A percentile compares a stretch with the other conserved stretches of the same genome.
These are phyloP conservation scores for Anacardium occidentale DNA, from an alignment of 345 rosid species.

Conservation along the genomic window DNA sequence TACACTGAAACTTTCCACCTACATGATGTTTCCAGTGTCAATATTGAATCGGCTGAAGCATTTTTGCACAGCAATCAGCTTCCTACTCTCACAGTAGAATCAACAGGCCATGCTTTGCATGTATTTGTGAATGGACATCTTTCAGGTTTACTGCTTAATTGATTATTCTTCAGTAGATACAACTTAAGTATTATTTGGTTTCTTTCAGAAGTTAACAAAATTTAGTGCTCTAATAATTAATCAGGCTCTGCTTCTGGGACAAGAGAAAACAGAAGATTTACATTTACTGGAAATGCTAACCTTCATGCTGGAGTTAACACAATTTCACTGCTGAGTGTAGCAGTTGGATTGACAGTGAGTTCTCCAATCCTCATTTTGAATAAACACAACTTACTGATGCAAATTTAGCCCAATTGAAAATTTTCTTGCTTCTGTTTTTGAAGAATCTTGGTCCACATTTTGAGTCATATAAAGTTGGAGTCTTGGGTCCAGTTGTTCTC, in stretches of 20 bases:
- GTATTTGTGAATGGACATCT: conserved; percentile 75
- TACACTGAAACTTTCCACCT: background rate
- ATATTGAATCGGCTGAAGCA: conserved; percentile 48
- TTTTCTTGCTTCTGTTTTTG: conserved; percentile 14
- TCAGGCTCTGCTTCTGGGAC: conserved; percentile 74
- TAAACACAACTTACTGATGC: background rate
- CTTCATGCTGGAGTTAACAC: conserved; percentile 40
- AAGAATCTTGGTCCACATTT: conserved; percentile 73
- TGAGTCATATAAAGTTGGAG: conserved; percentile 69
- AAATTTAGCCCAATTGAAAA: too few species aligned
- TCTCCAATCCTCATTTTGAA: background rate
- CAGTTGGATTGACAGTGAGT: conserved; percentile 52
- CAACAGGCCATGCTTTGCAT: conserved; percentile 76
- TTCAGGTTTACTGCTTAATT: conserved; percentile 44
- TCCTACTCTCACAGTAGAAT: conserved; percentile 56
- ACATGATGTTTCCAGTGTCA: conserved; percentile 34
- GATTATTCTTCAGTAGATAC: background rate
- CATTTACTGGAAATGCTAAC: conserved; percentile 35
- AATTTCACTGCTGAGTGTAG: conserved; percentile 46
- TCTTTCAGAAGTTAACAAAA: background rate
- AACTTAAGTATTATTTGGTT: background rate
- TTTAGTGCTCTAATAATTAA: conserved; percentile 8
- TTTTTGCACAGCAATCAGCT: conserved; percentile 40
- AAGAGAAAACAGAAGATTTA: conserved; percentile 38
- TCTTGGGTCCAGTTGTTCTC: conserved; percentile 65